A percentile compares a stretch with the other conserved stretches of the same genome.
Evolutionary conservation across 805 yeast species (phyloP).

Genomic region (Komagataella mondaviorum): DNA sequence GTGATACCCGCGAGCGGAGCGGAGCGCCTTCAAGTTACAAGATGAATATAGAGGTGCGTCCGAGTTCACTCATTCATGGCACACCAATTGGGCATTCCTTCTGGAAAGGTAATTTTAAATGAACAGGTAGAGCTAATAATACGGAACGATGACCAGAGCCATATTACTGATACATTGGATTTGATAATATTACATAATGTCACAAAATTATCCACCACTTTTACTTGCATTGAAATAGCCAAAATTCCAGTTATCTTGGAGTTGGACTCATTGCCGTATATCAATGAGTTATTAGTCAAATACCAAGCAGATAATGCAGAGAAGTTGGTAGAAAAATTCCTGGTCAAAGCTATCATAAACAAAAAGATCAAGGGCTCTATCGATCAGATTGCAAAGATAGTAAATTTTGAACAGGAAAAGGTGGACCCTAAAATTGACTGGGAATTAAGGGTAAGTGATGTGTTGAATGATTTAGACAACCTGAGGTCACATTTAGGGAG

Average conservation of each 20-base stretch:
- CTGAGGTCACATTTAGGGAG: not conserved
- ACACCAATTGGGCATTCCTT: not conserved
- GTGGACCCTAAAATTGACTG: not conserved
- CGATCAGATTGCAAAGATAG: not conserved
- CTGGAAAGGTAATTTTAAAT: not conserved
- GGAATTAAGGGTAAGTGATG: not conserved
- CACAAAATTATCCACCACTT: not conserved
- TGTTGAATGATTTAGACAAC: not conserved
- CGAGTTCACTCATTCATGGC: not conserved
- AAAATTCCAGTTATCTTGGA: not conserved
- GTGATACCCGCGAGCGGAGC: not conserved
- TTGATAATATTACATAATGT: not conserved
- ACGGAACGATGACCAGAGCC: not conserved
- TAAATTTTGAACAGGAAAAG: not conserved
- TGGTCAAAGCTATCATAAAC: not conserved
- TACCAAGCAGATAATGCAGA: not conserved
- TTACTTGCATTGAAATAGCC: not conserved
- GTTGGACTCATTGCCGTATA: not conserved
- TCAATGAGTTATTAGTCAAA: not conserved
- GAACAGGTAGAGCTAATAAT: not conserved
- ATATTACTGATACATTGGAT: not conserved
- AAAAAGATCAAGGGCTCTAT: not conserved
- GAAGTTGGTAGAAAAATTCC: not conserved
- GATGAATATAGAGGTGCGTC: not conserved
- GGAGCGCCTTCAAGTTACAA: not conserved